Evolutionary conservation across 768 basidiomycete species (phyloP).

Genomic region (Clitopilus hobsonii): DNA sequence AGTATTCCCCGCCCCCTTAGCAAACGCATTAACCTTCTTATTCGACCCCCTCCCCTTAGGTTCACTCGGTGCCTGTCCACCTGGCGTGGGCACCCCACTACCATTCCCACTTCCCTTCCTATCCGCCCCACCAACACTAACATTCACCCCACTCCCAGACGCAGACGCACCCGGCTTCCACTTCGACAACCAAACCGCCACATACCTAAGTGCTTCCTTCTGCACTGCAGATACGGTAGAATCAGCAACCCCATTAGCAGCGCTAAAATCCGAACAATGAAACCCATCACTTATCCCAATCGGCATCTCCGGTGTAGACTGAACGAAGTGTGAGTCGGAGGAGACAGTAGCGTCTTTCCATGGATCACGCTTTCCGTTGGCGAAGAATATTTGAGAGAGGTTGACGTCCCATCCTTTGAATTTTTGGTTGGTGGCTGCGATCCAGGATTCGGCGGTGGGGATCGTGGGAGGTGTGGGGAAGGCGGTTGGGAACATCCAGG

Average conservation of each 20-base stretch:
- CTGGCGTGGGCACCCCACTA: background rate
- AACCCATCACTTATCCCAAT: conserved; percentile 59
- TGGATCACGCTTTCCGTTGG: conserved; percentile 70
- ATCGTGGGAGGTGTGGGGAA: conserved; percentile 45
- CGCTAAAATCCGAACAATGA: conserved; percentile 59
- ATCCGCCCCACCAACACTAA: no score
- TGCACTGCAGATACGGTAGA: conserved; percentile 51
- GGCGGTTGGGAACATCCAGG: conserved; percentile 57
- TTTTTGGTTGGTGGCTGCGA: conserved; percentile 35
- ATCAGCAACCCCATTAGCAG: conserved; percentile 38
- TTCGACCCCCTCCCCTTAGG: background rate
- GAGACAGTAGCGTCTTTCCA: conserved; percentile 71
- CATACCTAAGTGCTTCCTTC: conserved; percentile 40
- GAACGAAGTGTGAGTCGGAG: conserved; percentile 38
- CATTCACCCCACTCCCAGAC: no score
- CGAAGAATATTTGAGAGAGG: conserved; percentile 59
- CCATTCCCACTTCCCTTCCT: background rate
- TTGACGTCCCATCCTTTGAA: conserved; percentile 64
- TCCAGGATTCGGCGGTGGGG: conserved; percentile 20
- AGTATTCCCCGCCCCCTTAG: conserved; percentile 19
- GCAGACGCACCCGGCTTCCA: conserved; percentile 22
- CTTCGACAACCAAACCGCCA: conserved; percentile 52
- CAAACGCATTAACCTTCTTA: conserved; percentile 31
- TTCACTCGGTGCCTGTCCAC: background rate
- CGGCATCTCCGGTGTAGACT: conserved; percentile 48